phyloP scores from a whole-genome alignment of 192 early-diverging fungal species.

The Gryganskiella cystojenkinii region DNA sequence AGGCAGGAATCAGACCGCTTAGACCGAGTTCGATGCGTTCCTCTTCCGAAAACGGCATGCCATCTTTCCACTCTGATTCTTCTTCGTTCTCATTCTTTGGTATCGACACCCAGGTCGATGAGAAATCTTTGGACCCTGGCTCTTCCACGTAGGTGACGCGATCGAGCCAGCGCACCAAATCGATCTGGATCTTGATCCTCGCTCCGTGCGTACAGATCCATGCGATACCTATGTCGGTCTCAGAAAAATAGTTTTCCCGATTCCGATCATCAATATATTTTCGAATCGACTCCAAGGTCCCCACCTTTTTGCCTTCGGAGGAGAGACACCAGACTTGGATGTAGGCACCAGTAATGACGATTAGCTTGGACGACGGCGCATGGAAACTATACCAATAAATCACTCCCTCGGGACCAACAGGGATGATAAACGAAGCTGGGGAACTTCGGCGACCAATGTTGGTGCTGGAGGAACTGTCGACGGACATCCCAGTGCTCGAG shows the following conservation, averaged over 20 bases:
- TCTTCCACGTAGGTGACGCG: too few relatives aligned
- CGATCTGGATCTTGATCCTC: too few relatives aligned
- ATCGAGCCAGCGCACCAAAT: too few relatives aligned
- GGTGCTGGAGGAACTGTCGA: too few relatives aligned
- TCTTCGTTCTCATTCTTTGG: background rate
- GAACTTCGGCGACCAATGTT: too few relatives aligned
- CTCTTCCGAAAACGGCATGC: background rate
- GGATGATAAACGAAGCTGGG: too few relatives aligned
- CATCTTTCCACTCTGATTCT: background rate
- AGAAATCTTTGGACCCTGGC: background rate
- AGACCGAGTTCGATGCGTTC: background rate
- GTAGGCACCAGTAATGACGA: background rate
- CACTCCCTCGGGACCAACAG: too few relatives aligned
- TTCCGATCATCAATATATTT: background rate
- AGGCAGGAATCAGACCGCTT: background rate
- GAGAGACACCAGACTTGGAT: slow-evolving; percentile 7
- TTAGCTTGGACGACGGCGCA: slow-evolving; percentile 8
- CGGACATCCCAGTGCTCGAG: too few relatives aligned
- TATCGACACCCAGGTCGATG: background rate
- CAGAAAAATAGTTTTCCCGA: too few relatives aligned
- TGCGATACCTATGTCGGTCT: too few relatives aligned
- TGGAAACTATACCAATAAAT: too few relatives aligned
- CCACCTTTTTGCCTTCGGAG: background rate
- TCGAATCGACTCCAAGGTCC: slow-evolving; percentile 1
- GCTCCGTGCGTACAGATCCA: too few relatives aligned